Conservation (phyloP, 345 rosid species). For the Sisymbrium irio region DNA sequence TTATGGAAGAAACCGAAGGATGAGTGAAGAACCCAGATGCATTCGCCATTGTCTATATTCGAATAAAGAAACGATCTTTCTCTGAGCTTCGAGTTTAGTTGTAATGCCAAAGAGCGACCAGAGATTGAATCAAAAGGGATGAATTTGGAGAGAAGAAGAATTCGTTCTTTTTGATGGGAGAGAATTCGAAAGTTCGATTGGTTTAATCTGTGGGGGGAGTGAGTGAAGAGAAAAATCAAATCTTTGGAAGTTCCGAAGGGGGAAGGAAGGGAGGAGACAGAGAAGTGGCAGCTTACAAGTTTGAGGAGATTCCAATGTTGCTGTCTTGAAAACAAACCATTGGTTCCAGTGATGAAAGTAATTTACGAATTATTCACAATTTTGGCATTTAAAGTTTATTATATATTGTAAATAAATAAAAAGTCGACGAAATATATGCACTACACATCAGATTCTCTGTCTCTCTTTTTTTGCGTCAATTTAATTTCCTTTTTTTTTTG, state of each 20-base stretch:
- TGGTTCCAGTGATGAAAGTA: neutral
- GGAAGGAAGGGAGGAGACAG: constrained; percentile 35
- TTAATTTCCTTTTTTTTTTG: no score
- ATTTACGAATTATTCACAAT: neutral
- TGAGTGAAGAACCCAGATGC: constrained; percentile 63
- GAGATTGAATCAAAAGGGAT: constrained; percentile 2
- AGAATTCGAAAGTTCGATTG: neutral
- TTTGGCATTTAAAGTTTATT: neutral
- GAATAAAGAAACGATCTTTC: constrained; percentile 24
- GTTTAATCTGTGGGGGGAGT: no score
- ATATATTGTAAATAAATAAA: no score
- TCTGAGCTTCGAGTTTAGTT: constrained; percentile 10
- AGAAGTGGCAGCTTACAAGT: constrained; percentile 32
- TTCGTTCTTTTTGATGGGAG: no score
- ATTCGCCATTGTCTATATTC: constrained; percentile 59
- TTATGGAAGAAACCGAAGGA: constrained; percentile 56
- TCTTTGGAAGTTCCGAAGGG: constrained; percentile 43
- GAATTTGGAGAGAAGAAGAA: neutral
- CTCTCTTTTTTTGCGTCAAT: neutral
- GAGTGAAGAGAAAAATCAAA: neutral
- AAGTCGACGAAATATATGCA: no score
- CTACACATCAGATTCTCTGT: neutral
- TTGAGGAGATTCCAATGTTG: constrained; percentile 52
- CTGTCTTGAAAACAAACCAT: neutral
- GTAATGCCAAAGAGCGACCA: neutral